Evolutionary conservation across 129 eudicot species (phyloP).

Genomic region (Centrapalus pauciflorus): DNA sequence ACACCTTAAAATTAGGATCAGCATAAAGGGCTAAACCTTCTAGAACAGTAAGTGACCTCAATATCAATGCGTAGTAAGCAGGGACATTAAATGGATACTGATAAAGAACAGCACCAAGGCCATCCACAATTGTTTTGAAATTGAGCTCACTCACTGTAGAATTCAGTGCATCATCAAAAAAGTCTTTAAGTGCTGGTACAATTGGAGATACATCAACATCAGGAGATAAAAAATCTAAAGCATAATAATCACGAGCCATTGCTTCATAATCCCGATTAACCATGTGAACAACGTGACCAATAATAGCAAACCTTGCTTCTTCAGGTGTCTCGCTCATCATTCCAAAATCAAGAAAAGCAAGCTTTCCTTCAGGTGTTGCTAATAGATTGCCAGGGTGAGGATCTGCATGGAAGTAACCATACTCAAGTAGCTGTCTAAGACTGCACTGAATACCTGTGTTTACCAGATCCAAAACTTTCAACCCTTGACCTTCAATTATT

Average conservation of each 20-base stretch:
- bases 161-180: slow-evolving; percentile 90
- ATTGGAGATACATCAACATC: slow-evolving; percentile 92
- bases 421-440: slow-evolving; percentile 90
- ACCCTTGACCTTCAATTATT: slow-evolving; percentile 87
- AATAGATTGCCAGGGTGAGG: slow-evolving; percentile 96
- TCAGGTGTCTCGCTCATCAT: slow-evolving; percentile 99
- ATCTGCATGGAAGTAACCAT: slow-evolving; percentile 97
- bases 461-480: slow-evolving; percentile 84
- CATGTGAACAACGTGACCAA: slow-evolving; percentile 98
- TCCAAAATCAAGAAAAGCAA: slow-evolving; percentile 95
- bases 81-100: slow-evolving; percentile 92
- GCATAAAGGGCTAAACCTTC: slow-evolving; percentile 96
- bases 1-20: slow-evolving; percentile 92
- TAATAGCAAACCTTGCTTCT: slow-evolving; percentile 89
- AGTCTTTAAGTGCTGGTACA: slow-evolving; percentile 80
- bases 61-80: slow-evolving; percentile 85
- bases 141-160: slow-evolving; percentile 92
- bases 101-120: slow-evolving; percentile 85
- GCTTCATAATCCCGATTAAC: slow-evolving; percentile 99
- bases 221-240: slow-evolving; percentile 74
- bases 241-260: slow-evolving; percentile 96
- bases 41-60: slow-evolving; percentile 95
- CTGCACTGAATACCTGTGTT: slow-evolving; percentile 93
- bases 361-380: slow-evolving; percentile 96
- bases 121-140: slow-evolving; percentile 91